Evolutionary conservation across 2,329 filamentous ascomycete species (phyloP), one percentile per base, ranked within the genome.

Genomic region (Sclerotinia minor): DNA sequence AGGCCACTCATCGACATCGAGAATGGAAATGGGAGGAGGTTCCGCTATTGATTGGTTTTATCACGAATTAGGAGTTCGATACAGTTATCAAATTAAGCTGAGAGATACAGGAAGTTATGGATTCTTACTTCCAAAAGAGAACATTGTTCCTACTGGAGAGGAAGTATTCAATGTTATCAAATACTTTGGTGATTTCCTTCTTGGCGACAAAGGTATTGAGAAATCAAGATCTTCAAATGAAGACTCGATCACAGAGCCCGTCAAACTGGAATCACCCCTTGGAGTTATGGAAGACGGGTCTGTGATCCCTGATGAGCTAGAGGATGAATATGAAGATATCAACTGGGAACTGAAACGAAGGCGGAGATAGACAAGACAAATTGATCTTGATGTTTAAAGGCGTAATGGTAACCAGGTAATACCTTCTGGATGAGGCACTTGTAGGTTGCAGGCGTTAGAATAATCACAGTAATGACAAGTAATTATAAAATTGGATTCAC

Each of bases 31-130:
- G 0, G 87, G 89, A 4, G 94, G 94, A 50, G 94, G 94, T 3
- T 94, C 91, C 60, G 92, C 92, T 1, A 87, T 98, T 53, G 95
- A 98, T 79, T 98, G 92, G 88, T 97, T 99, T 79, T 97, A 96
- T 77, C 92, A 96, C 73, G 90, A 96, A 74, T 80, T 98, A 70
- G 82, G 84, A 58, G 91, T 94, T 24, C 88, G 87, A 71, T 96
- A 92, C 77, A 91, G 92, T 68, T 98, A 96, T 78, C 95, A 98
- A 82, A 90, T 95, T 79, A 98, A 98, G 80, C 82, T 99, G 38
- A 85, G 95, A 60, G 95, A 99, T 77, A 95, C 91, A 0, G 95
- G 95, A 13, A 95, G 89, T 77, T 98, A 98, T 77, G 95, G 95
- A 0, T 99, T 98, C 77, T 81, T 99, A 59, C 81, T 98, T 5